Conservation (phyloP, 2,329 filamentous ascomycete genomes). For the Aspergillus spinulosporus region DNA sequence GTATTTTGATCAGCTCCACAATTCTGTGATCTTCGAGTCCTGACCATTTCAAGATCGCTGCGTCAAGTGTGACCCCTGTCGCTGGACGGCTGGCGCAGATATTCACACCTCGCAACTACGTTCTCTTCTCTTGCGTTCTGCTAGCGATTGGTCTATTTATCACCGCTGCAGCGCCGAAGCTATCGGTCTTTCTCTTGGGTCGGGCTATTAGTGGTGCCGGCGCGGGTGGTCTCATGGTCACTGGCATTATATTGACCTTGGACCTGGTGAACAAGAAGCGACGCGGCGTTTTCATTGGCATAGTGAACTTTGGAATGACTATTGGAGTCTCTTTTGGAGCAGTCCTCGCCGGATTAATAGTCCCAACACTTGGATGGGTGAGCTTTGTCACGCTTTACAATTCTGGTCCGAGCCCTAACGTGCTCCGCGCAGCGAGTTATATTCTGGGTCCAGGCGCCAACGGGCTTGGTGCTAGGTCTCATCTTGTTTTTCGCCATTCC, state of each 20-base stretch:
- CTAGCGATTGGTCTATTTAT: slow-evolving; percentile 64
- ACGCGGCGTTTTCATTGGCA: slow-evolving; percentile 71
- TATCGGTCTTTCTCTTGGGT: slow-evolving; percentile 67
- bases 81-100: slow-evolving; percentile 71
- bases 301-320: slow-evolving; percentile 72
- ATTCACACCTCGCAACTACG: slow-evolving; percentile 67
- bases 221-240: slow-evolving; percentile 69
- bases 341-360: slow-evolving; percentile 66
- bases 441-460: slow-evolving; percentile 70
- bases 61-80: slow-evolving; percentile 64
- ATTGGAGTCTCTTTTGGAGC: slow-evolving; percentile 70
- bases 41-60: slow-evolving; percentile 50
- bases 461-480: slow-evolving; percentile 61
- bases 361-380: slow-evolving; percentile 69
- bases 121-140: slow-evolving; percentile 61
- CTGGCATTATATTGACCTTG: slow-evolving; percentile 74
- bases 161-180: slow-evolving; percentile 61
- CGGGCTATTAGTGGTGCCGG: slow-evolving; percentile 68
- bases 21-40: not conserved
- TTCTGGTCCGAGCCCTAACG: not conserved
- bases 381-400: slow-evolving; percentile 27
- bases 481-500: slow-evolving; percentile 68
- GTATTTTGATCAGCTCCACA: slow-evolving; percentile 29
- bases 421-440: slow-evolving; percentile 58
- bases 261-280: slow-evolving; percentile 67